Evolutionary conservation across 805 yeast genomes (phyloP).

Genomic region (Wickerhamiella nectarea): DNA sequence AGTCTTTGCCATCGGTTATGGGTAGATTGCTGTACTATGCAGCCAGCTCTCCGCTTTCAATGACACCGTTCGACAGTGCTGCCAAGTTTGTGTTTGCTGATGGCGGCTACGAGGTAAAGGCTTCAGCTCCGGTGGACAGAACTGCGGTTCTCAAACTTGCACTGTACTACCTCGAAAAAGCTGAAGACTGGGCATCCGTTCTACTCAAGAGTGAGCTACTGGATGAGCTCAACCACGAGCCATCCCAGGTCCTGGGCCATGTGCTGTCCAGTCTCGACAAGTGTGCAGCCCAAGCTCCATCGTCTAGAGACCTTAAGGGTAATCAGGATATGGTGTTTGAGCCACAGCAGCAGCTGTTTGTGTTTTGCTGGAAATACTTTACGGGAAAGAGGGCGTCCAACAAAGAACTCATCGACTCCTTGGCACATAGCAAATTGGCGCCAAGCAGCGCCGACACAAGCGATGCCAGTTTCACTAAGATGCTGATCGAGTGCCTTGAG

Average conservation of each 20-base stretch:
- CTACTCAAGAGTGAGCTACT: conserved; percentile 47
- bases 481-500: conserved; percentile 26
- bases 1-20: conserved; percentile 38
- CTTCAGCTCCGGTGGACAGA: conserved; percentile 8
- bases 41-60: conserved; percentile 23
- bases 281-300: background rate
- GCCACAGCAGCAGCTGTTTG: conserved; percentile 28
- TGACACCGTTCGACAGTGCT: conserved; percentile 39
- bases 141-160: conserved; percentile 27
- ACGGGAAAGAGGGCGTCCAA: conserved; percentile 11
- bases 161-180: conserved; percentile 33
- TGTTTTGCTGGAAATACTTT: conserved; percentile 23
- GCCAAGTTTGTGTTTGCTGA: conserved; percentile 31
- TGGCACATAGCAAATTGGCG: background rate
- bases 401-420: conserved; percentile 10
- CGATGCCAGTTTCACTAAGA: background rate
- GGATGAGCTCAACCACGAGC: conserved; percentile 33
- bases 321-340: conserved; percentile 9
- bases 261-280: conserved; percentile 25
- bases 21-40: conserved; percentile 40
- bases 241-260: conserved; percentile 29
- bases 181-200: conserved; percentile 51
- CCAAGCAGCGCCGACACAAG: no score
- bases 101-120: conserved; percentile 17
- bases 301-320: conserved; percentile 11